phyloP scores from a whole-genome alignment of 140 eudicot genomes.

The Artemisia princeps region DNA sequence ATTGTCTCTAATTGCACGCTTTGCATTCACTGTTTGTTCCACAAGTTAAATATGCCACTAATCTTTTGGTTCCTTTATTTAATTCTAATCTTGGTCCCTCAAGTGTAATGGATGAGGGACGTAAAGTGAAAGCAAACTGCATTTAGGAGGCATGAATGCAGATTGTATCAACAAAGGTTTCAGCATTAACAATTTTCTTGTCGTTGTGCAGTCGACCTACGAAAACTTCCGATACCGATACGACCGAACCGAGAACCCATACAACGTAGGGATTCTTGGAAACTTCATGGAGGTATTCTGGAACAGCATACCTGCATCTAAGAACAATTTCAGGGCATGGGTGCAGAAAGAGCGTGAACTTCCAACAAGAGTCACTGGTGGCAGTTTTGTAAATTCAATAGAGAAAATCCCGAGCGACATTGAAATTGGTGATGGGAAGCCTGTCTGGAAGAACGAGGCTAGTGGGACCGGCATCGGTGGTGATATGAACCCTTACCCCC shows the following conservation, averaged over 20 bases:
- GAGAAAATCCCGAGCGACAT: conserved; percentile 48
- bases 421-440: conserved; percentile 42
- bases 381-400: conserved; percentile 50
- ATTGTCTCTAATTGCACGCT: too few relatives aligned
- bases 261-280: conserved; percentile 54
- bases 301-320: conserved; percentile 49
- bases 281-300: conserved; percentile 61
- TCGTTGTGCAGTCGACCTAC: conserved; percentile 41
- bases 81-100: too few relatives aligned
- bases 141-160: too few relatives aligned
- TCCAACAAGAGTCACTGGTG: conserved; percentile 38
- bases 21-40: too few relatives aligned
- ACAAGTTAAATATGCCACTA: too few relatives aligned
- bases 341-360: conserved; percentile 45
- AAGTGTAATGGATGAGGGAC: too few relatives aligned
- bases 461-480: conserved; percentile 34
- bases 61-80: too few relatives aligned
- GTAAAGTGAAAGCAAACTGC: too few relatives aligned
- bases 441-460: conserved; percentile 43
- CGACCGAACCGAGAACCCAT: conserved; percentile 60
- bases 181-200: too few relatives aligned
- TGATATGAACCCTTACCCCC: conserved; percentile 19
- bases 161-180: too few relatives aligned
- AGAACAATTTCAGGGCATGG: conserved; percentile 58
- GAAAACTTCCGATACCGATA: conserved; percentile 59